Base-by-base conservation (phyloP, 2,329 filamentous ascomycete genomes). In the Stachybotrys chlorohalonatus region DNA sequence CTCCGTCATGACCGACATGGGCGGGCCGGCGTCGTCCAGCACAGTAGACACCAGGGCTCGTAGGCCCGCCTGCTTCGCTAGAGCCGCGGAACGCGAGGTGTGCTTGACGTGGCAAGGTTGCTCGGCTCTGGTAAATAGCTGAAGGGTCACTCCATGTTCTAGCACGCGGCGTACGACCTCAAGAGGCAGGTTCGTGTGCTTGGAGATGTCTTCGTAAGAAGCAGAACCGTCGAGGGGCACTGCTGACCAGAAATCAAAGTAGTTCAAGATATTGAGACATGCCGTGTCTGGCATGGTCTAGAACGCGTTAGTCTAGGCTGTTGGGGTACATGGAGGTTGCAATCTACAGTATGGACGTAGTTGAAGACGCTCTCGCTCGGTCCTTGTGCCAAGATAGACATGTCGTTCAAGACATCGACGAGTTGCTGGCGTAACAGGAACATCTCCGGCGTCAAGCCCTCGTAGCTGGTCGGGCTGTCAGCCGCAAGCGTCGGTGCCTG, bases 231-330 rank as follows among this genome's bases (percentile, higher is more conserved):
- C 66, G 1, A 79, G 53, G 3, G 78, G 77, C 6, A 82, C 76
- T 6, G 75, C 72, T 11, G 70, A 66, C 75, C 76, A 80, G 60
- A 81, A 79, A 59, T 80, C 66, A 61, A 80, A 80, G 57, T 76
- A 67, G 61, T 80, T 80, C 15, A 80, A 65, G 13, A 77, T 65
- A 58, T 77, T 76, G 45, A 80, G 68, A 11, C 65, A 60, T 7
- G 73, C 68, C 4, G 71, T 67, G 56, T 78, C 75, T 2, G 75
- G 75, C 51, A 76, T 69, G 39, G 63, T 67, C 74, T 76, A 17
- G 5, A 42, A 16, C 5, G 13, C 30, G 39, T 52, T 36, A 51
- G 49, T 16, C 24, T 1, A 24, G 5, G n/a, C 17, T 31, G 49
- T 31, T 31, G 4, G 31, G 15, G 5, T 7, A 9, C 7, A 42